Evolutionary conservation across 371 early-diverging fungal genomes (phyloP).

Genomic region (Mucor velutinosus): DNA sequence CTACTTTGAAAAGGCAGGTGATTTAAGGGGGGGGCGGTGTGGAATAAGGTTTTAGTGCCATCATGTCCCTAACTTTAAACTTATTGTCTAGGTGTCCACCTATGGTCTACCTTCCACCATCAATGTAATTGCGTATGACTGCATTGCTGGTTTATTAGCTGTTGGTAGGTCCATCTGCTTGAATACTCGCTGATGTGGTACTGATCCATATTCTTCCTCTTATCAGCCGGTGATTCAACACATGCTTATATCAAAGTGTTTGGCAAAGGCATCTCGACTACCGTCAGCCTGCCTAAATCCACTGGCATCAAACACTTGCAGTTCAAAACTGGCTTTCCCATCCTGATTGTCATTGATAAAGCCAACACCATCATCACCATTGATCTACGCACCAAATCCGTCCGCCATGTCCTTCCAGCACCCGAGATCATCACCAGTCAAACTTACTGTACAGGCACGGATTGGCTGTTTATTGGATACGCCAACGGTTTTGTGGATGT

Average conservation of each 20-base stretch:
- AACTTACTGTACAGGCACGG: constrained; percentile 53
- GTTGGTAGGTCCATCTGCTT: constrained; percentile 59
- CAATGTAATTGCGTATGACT: constrained; percentile 55
- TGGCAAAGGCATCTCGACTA: constrained; percentile 43
- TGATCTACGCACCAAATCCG: constrained; percentile 49
- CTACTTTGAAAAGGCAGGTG: constrained; percentile 24
- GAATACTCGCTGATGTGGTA: no score
- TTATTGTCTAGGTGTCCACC: constrained; percentile 32
- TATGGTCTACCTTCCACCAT: constrained; percentile 55
- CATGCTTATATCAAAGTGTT: constrained; percentile 39
- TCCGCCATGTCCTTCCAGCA: constrained; percentile 39
- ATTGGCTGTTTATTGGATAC: constrained; percentile 62
- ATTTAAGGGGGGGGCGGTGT: not conserved
- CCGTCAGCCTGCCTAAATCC: constrained; percentile 23
- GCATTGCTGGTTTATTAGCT: constrained; percentile 57
- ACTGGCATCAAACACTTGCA: constrained; percentile 52
- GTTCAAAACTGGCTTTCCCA: constrained; percentile 55
- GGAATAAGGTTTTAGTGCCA: not conserved
- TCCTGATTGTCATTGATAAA: constrained; percentile 50
- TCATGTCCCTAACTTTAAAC: not conserved
- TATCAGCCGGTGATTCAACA: constrained; percentile 20
- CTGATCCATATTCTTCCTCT: no score
- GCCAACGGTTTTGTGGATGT: constrained; percentile 58
- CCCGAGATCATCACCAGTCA: constrained; percentile 56
- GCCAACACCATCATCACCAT: constrained; percentile 54